phyloP scores from a whole-genome alignment of 192 early-diverging fungal species.

The Jimgerdemannia lactiflua region DNA sequence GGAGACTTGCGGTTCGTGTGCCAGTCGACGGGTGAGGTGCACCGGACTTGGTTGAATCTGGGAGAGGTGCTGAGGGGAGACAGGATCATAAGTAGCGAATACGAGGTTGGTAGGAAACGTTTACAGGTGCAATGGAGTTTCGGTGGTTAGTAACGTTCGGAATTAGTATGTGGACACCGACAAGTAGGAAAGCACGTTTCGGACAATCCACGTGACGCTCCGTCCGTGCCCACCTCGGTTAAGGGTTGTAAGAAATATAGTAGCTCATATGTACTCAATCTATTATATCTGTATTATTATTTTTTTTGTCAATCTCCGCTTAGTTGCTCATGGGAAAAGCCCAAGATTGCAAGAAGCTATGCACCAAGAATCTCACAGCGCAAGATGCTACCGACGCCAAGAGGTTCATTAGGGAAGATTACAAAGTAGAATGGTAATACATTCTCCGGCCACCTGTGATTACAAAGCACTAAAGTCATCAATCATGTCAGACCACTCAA shows the following conservation, averaged over 20 bases:
- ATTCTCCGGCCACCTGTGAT: neutral
- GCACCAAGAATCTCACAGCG: conserved; percentile 39
- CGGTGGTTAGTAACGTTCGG: too few species aligned
- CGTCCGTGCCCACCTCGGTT: conserved; percentile 49
- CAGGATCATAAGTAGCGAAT: conserved; percentile 34
- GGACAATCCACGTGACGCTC: conserved; percentile 12
- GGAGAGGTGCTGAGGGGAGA: conserved; percentile 74
- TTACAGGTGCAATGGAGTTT: too few species aligned
- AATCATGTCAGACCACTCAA: too few species aligned
- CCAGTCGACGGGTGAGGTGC: conserved; percentile 28
- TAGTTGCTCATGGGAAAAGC: conserved; percentile 41
- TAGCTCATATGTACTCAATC: neutral
- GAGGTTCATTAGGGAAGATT: conserved; percentile 53
- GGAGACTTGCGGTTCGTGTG: conserved; percentile 65
- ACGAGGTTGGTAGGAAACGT: too few species aligned
- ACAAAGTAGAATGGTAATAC: conserved; percentile 56
- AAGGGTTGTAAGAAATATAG: neutral
- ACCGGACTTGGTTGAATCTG: conserved; percentile 38
- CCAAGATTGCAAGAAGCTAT: conserved; percentile 49
- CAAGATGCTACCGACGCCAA: conserved; percentile 42
- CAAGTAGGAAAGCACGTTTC: too few species aligned
- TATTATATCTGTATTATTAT: neutral
- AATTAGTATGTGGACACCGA: too few species aligned
- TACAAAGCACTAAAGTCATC: neutral
- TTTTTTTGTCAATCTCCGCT: neutral